phyloP scores from a whole-genome alignment of 2,329 filamentous ascomycete species.

The Calonectria henricotiae region DNA sequence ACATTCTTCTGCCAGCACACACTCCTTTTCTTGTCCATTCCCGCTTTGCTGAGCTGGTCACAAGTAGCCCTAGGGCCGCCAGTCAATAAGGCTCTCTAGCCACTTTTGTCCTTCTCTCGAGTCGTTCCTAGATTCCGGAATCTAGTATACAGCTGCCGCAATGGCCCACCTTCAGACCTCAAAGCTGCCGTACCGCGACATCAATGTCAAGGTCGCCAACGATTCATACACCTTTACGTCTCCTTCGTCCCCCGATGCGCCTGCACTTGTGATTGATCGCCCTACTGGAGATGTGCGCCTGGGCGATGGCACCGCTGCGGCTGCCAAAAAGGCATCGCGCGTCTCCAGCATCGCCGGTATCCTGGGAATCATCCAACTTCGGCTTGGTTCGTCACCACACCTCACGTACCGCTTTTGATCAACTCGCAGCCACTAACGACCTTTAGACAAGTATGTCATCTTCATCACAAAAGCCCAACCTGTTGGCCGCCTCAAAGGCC shows the following conservation, averaged over 20 bases:
- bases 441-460: constrained; percentile 91
- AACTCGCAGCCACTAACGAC: constrained; percentile 45
- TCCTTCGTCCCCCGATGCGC: constrained; percentile 91
- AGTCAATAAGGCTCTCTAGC: constrained; percentile 15
- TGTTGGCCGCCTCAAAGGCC: constrained; percentile 91
- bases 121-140: constrained; percentile 39
- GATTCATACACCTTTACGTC: constrained; percentile 98
- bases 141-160: constrained; percentile 36
- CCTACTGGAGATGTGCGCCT: constrained; percentile 93
- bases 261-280: constrained; percentile 89
- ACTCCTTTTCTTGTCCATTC: constrained; percentile 44
- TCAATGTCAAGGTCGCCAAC: constrained; percentile 94
- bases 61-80: constrained; percentile 19
- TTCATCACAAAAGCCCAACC: constrained; percentile 95
- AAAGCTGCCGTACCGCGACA: constrained; percentile 87
- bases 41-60: constrained; percentile 22
- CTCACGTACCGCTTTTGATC: constrained; percentile 30
- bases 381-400: constrained; percentile 78
- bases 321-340: constrained; percentile 79
- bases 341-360: constrained; percentile 97
- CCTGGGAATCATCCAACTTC: constrained; percentile 91
- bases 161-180: constrained; percentile 61
- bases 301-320: constrained; percentile 82
- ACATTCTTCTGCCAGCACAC: constrained; percentile 46
- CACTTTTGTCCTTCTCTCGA: constrained; percentile 29